Conservation (phyloP, 306 rosid genomes). For the apple (Malus domestica) region DNA sequence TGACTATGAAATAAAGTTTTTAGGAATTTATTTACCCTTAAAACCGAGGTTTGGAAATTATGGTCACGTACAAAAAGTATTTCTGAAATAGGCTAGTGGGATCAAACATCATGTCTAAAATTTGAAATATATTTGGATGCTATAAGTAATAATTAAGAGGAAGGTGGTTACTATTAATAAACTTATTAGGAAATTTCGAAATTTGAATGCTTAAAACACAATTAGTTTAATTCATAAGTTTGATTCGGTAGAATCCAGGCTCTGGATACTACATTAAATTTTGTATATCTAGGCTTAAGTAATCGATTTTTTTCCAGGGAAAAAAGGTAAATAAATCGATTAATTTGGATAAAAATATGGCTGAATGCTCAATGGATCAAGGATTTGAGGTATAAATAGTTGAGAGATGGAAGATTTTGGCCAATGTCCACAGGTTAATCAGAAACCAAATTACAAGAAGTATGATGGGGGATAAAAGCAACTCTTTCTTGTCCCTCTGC, state of each 20-base stretch:
- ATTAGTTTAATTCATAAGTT: not conserved
- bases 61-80: too few species aligned
- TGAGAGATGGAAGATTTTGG: not conserved
- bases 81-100: not conserved
- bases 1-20: too few species aligned
- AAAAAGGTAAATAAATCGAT: not conserved
- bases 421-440: not conserved
- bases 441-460: not conserved
- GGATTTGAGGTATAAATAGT: not conserved
- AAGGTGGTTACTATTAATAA: not conserved
- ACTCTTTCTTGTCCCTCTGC: not conserved
- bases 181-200: not conserved
- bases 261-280: not conserved
- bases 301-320: too few species aligned
- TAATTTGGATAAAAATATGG: not conserved
- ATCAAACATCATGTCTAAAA: not conserved
- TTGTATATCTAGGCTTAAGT: not conserved
- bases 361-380: too few species aligned
- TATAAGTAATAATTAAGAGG: not conserved
- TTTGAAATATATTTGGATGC: not conserved
- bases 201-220: not conserved
- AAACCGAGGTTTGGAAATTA: too few species aligned
- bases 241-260: not conserved
- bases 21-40: too few species aligned
- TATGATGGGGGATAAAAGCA: not conserved